These are phyloP conservation scores for Platismatia glauca DNA, from an alignment of 495 filamentous ascomycete species.

Conservation along the genomic window DNA sequence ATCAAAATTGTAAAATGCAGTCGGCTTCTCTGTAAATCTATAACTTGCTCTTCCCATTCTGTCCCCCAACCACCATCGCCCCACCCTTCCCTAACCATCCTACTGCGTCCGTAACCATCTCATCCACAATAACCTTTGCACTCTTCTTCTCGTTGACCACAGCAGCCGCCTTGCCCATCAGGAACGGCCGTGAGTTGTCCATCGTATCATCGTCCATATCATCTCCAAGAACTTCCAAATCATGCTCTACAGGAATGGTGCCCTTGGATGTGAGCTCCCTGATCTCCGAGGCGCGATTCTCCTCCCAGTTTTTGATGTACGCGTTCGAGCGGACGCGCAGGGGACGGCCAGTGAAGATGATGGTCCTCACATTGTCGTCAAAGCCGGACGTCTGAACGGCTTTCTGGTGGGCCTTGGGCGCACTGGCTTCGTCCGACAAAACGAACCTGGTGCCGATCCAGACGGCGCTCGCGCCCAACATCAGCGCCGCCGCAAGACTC, in stretches of 20 bases:
- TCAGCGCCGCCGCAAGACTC: slow-evolving; percentile 78
- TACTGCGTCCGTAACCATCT: slow-evolving; percentile 81
- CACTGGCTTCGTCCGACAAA: slow-evolving; percentile 85
- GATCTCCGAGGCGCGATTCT: slow-evolving; percentile 79
- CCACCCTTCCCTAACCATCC: slow-evolving; percentile 56
- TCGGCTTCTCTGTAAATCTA: slow-evolving; percentile 20
- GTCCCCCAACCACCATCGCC: slow-evolving; percentile 43
- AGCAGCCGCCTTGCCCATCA: slow-evolving; percentile 96
- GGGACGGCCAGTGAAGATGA: slow-evolving; percentile 96
- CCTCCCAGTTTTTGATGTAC: slow-evolving; percentile 95
- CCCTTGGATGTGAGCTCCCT: slow-evolving; percentile 83
- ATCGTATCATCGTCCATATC: slow-evolving; percentile 69
- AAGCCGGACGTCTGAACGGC: slow-evolving; percentile 85
- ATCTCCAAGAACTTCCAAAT: slow-evolving; percentile 75
- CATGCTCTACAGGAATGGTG: slow-evolving; percentile 84
- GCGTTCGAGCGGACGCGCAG: slow-evolving; percentile 85
- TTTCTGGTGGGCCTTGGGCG: slow-evolving; percentile 91
- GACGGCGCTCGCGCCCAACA: slow-evolving; percentile 85
- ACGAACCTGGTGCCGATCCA: slow-evolving; percentile 98
- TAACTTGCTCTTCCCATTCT: slow-evolving; percentile 40
- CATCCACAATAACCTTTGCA: slow-evolving; percentile 89
- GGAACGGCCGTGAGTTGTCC: slow-evolving; percentile 81
- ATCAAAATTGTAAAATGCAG: not conserved
- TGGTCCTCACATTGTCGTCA: slow-evolving; percentile 90
- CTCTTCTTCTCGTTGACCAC: slow-evolving; percentile 88